Base-by-base conservation (phyloP, 805 yeast genomes). In the Martiniozyma abietophila region DNA sequence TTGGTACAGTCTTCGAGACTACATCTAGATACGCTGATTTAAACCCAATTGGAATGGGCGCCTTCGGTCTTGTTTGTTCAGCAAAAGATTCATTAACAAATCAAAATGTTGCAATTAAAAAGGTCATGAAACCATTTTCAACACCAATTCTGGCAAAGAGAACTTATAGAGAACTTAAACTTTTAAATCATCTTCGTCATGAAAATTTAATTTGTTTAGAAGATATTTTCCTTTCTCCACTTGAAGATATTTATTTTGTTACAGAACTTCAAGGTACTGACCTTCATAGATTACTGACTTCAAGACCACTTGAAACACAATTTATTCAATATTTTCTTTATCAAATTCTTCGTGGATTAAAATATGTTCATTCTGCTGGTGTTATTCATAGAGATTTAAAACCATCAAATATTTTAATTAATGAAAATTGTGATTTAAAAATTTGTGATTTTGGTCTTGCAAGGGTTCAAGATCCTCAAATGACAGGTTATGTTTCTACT, bases 41-140 rank as follows among this genome's bases (percentile, higher is more conserved):
- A 42, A 89, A 86, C 52, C 98, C 99, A 2, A 96, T 92, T 32
- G 99, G 99, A 0, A 92, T 92, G 99, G 99, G 99, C 18, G 98
- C 98, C 6, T 92, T 92, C 56, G 99, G 99, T 5, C 69, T 92
- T 14, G 99, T 92, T 25, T 92, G 98, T 45, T 85, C 96, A 7
- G 99, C 98, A 2, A 74, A 79, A 37, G 98, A 92, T 59, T 83
- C 79, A 47, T 70, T 88, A 41, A 86, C 96, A 0, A 77, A 75
- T 35, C 95, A 88, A 58, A 84, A 80, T 46, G 98, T 92, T 24
- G 99, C 99, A 31, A 92, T 92, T 41, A 92, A 92, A 58, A 92
- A 92, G 64, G 89, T 92, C 48, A 84, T 89, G 95, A 89, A 86
- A 56, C 98, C 99, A 0, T 92, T 92, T 56, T 74, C 85, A 42